Evolutionary conservation across 805 yeast genomes (phyloP).

Genomic region (Geotrichum ghanense): DNA sequence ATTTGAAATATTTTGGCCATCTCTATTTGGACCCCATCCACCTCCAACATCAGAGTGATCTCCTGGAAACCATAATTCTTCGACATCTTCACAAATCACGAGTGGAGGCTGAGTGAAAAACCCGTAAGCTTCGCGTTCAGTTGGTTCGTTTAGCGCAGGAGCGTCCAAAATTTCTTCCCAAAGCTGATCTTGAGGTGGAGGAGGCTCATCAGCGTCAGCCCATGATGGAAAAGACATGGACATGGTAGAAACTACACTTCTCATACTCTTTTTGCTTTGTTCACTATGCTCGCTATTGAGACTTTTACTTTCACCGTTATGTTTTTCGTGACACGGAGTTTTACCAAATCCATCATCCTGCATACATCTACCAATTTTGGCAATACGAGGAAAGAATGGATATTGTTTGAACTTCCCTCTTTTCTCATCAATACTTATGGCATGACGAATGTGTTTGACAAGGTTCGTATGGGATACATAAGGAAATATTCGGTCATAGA

Average conservation of each 20-base stretch:
- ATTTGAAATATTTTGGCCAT: constrained; percentile 37
- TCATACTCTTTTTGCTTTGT: not conserved
- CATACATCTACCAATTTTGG: constrained; percentile 34
- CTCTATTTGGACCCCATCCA: constrained; percentile 41
- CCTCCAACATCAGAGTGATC: constrained; percentile 64
- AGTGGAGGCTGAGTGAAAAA: constrained; percentile 15
- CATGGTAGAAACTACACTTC: too few species aligned
- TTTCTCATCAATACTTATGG: constrained; percentile 56
- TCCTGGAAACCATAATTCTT: constrained; percentile 60
- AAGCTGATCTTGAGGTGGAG: not conserved
- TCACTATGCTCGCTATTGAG: not conserved
- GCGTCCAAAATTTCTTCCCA: not conserved
- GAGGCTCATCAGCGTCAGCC: not conserved
- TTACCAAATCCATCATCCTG: constrained; percentile 1
- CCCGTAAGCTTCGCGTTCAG: not conserved
- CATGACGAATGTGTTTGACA: constrained; percentile 54
- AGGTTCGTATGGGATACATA: constrained; percentile 35
- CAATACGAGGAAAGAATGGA: constrained; percentile 18
- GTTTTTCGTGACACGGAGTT: not conserved
- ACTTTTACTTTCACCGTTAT: not conserved
- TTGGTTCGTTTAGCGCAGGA: not conserved
- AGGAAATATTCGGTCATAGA: constrained; percentile 49
- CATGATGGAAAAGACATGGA: not conserved
- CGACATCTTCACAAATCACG: constrained; percentile 25
- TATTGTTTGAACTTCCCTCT: constrained; percentile 52